phyloP scores from a whole-genome alignment of 768 basidiomycete species.

The Trametes coccinea region DNA sequence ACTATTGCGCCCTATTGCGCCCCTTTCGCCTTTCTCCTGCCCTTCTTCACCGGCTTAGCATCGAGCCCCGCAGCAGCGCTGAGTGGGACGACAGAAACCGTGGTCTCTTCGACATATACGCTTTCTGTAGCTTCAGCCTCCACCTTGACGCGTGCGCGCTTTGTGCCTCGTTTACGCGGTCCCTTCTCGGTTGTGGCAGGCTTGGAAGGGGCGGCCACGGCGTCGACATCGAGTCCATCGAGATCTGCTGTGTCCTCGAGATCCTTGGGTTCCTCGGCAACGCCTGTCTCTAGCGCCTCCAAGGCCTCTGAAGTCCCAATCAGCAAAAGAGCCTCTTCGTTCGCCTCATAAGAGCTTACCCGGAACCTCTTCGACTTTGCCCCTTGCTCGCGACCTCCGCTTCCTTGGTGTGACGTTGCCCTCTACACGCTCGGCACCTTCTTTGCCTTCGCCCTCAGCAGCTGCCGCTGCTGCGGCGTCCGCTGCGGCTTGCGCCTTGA shows the following conservation, averaged over 20 bases:
- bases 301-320: not conserved
- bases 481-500: constrained; percentile 4
- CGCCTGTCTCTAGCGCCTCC: constrained; percentile 3
- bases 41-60: not conserved
- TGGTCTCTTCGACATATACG: not conserved
- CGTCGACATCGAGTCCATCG: not conserved
- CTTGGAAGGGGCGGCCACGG: not conserved
- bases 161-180: not conserved
- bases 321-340: not conserved
- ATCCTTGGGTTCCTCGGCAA: constrained; percentile 9
- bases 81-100: not conserved
- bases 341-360: not conserved
- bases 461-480: constrained; percentile 1
- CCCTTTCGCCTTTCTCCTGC: not conserved
- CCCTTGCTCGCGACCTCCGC: not conserved
- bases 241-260: constrained; percentile 3
- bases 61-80: not conserved
- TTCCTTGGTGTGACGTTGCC: not conserved
- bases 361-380: not conserved
- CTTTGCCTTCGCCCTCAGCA: not conserved
- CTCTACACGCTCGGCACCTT: constrained; percentile 13
- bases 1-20: not conserved
- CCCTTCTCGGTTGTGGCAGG: not conserved
- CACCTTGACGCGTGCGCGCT: not conserved
- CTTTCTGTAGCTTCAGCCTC: not conserved